phyloP scores from a whole-genome alignment of 805 yeast genomes.

The Candida sithepensis region DNA sequence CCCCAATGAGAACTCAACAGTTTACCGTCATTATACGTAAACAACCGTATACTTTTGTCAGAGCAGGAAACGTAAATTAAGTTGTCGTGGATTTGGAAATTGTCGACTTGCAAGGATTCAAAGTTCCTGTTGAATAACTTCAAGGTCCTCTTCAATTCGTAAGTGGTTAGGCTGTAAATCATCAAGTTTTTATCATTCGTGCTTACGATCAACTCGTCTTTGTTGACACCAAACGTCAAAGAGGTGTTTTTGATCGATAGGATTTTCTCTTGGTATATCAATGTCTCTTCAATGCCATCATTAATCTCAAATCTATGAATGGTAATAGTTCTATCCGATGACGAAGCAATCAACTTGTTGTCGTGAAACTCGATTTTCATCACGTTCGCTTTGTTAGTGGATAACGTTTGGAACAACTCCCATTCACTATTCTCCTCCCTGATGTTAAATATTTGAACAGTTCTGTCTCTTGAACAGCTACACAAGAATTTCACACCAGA shows the following conservation, averaged over 20 bases:
- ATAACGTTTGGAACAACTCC: constrained; percentile 58
- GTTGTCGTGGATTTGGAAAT: constrained; percentile 31
- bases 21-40: constrained; percentile 42
- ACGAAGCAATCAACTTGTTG: constrained; percentile 44
- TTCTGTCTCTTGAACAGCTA: constrained; percentile 58
- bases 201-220: constrained; percentile 43
- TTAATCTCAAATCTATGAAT: constrained; percentile 39
- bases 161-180: constrained; percentile 32
- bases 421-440: constrained; percentile 20
- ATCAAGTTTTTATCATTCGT: constrained; percentile 48
- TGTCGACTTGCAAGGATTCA: constrained; percentile 44
- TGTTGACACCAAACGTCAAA: constrained; percentile 34
- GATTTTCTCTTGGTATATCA: constrained; percentile 39
- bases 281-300: constrained; percentile 13
- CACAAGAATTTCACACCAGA: constrained; percentile 32
- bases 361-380: constrained; percentile 33
- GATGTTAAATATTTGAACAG: constrained; percentile 48
- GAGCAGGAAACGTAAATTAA: constrained; percentile 41
- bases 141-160: constrained; percentile 36
- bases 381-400: constrained; percentile 54
- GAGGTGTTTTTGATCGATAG: constrained; percentile 53
- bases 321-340: constrained; percentile 60
- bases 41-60: constrained; percentile 56
- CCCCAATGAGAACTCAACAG: constrained; percentile 56
- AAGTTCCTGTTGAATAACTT: constrained; percentile 39